Evolutionary conservation across 1,284 basidiomycete species (phyloP).

Genomic region (Chalciporus piperatoides): DNA sequence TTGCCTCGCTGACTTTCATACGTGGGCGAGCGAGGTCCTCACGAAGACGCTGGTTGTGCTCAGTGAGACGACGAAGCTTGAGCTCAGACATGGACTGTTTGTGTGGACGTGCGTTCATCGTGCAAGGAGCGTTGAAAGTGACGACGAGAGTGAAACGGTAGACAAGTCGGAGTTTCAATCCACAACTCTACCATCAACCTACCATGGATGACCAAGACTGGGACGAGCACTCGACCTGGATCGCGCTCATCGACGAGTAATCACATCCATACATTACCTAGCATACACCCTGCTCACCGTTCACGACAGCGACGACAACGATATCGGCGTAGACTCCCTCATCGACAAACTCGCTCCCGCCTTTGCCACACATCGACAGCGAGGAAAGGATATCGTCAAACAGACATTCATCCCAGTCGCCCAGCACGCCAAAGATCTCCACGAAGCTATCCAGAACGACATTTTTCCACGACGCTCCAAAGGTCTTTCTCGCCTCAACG

Average conservation of each 20-base stretch:
- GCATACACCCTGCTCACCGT: neutral
- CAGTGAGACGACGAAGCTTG: conserved; percentile 74
- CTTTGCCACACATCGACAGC: conserved; percentile 22
- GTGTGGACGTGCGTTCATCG: conserved; percentile 52
- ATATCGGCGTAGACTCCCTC: conserved; percentile 12
- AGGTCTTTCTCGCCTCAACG: conserved; percentile 20
- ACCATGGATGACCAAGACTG: conserved; percentile 18
- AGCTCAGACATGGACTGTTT: conserved; percentile 79
- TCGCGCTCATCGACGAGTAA: conserved; percentile 31
- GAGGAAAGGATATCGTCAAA: conserved; percentile 19
- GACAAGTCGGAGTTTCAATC: conserved; percentile 27
- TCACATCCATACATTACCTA: neutral
- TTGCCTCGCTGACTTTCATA: conserved; percentile 75
- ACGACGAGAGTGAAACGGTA: conserved; percentile 5
- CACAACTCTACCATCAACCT: neutral
- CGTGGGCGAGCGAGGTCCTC: conserved; percentile 76
- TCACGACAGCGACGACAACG: conserved; percentile 16
- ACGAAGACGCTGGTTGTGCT: conserved; percentile 73
- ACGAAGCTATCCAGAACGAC: conserved; percentile 24
- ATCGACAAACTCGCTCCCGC: conserved; percentile 30
- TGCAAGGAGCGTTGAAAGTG: conserved; percentile 10
- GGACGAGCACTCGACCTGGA: conserved; percentile 30
- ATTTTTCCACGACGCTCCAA: conserved; percentile 18
- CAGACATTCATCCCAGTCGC: conserved; percentile 26
- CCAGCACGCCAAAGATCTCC: conserved; percentile 27